Evolutionary conservation across 495 filamentous ascomycete species (phyloP).

Genomic region (Tuber brumale): DNA sequence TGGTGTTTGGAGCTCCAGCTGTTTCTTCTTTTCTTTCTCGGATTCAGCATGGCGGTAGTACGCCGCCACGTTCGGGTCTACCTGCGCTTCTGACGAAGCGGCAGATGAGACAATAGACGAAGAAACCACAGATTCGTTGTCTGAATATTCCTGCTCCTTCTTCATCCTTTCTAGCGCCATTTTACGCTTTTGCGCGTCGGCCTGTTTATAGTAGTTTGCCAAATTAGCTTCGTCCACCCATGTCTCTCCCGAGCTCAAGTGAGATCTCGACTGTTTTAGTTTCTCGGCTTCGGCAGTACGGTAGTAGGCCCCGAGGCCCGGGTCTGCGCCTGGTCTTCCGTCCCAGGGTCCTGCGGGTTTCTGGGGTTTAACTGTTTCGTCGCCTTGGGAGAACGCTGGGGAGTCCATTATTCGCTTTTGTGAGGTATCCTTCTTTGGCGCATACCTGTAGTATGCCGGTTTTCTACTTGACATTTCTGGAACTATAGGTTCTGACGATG

Average conservation of each 20-base stretch:
- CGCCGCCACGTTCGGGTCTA: constrained; percentile 18
- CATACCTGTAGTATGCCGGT: constrained; percentile 26
- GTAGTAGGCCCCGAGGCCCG: constrained; percentile 31
- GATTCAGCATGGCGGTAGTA: constrained; percentile 36
- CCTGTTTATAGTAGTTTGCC: constrained; percentile 26
- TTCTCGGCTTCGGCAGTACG: constrained; percentile 28
- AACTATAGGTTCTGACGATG: constrained; percentile 10
- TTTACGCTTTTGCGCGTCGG: constrained; percentile 24
- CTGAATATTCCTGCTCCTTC: constrained; percentile 17
- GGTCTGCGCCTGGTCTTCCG: constrained; percentile 32
- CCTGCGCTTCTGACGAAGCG: constrained; percentile 13
- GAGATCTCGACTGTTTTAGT: background rate
- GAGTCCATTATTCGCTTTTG: constrained; percentile 32
- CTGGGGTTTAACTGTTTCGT: background rate
- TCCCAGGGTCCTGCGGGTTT: constrained; percentile 34
- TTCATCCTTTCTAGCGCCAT: constrained; percentile 26
- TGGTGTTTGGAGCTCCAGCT: constrained; percentile 21
- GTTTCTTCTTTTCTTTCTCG: constrained; percentile 42
- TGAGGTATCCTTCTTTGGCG: constrained; percentile 5
- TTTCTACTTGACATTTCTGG: constrained; percentile 20
- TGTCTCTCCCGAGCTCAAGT: background rate
- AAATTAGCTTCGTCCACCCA: constrained; percentile 21
- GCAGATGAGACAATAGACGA: constrained; percentile 14
- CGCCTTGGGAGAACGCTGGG: constrained; percentile 10
- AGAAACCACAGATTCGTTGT: constrained; percentile 15